phyloP scores from a whole-genome alignment of 305 asterid species.

The Fraxinus xanthoxyloides region DNA sequence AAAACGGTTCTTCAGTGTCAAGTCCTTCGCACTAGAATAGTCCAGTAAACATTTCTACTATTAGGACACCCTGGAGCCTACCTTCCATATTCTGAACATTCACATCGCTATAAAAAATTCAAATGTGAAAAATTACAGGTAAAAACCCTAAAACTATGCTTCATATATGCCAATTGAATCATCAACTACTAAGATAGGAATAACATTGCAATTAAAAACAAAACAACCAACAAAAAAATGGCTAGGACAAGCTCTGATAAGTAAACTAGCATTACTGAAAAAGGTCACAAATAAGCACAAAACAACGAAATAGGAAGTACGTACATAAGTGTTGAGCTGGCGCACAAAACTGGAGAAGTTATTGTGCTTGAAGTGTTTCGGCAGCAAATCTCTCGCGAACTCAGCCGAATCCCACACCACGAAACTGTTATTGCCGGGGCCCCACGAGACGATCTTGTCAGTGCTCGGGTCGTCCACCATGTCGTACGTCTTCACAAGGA shows the following conservation, averaged over 20 bases:
- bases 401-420: conserved; percentile 61
- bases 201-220: not conserved
- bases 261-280: not conserved
- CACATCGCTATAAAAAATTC: not conserved
- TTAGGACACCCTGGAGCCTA: not conserved
- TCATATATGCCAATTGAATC: not conserved
- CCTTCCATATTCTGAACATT: not conserved
- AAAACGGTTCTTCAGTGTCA: not conserved
- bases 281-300: not conserved
- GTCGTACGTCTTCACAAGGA: conserved; percentile 56
- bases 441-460: conserved; percentile 53
- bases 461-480: conserved; percentile 60
- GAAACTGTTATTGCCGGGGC: conserved; percentile 46
- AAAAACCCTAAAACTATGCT: not conserved
- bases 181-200: not conserved
- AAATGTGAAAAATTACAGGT: not conserved
- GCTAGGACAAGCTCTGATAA: not conserved
- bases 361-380: conserved; percentile 54
- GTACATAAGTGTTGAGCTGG: conserved; percentile 56
- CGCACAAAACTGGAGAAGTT: conserved; percentile 64
- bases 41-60: not conserved
- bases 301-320: conserved; percentile 9
- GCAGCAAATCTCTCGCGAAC: conserved; percentile 43
- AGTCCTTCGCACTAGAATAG: not conserved
- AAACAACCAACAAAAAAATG: not conserved